Evolutionary conservation across 305 asterid genomes (phyloP).

Genomic region (Ruellia speciosa): DNA sequence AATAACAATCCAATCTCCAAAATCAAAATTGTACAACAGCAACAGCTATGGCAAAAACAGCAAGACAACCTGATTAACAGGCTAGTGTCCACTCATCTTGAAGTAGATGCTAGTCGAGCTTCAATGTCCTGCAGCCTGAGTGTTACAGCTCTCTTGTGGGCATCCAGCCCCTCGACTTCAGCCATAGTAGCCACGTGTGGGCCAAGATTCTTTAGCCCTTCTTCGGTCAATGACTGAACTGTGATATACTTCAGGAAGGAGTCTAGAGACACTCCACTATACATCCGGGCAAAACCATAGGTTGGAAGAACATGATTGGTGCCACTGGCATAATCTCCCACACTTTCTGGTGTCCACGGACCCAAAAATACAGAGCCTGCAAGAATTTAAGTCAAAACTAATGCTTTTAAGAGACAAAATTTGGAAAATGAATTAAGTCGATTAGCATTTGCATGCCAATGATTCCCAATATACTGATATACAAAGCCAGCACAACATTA

Average conservation of each 20-base stretch:
- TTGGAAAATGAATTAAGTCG: neutral
- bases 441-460: conserved; percentile 1
- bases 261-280: conserved; percentile 78
- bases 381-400: conserved; percentile 4
- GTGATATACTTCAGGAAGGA: conserved; percentile 84
- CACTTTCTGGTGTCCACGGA: conserved; percentile 91
- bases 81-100: conserved; percentile 4
- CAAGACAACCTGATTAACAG: neutral
- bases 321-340: conserved; percentile 98
- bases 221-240: conserved; percentile 80
- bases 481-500: too few relatives aligned
- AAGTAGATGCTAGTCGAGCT: conserved; percentile 39
- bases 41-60: neutral
- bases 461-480: neutral
- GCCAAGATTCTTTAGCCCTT: conserved; percentile 75
- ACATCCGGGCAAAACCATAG: conserved; percentile 90
- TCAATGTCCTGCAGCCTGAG: conserved; percentile 79
- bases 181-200: conserved; percentile 91
- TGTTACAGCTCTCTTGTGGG: conserved; percentile 93
- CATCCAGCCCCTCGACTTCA: conserved; percentile 85
- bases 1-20: neutral
- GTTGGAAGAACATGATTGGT: conserved; percentile 96
- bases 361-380: conserved; percentile 89
- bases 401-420: neutral
- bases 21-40: neutral